Percentiles rank a stretch among this genome's conserved stretches.
Evolutionary conservation across 345 rosid species (phyloP).

Genomic region (Trapa bicornis): DNA sequence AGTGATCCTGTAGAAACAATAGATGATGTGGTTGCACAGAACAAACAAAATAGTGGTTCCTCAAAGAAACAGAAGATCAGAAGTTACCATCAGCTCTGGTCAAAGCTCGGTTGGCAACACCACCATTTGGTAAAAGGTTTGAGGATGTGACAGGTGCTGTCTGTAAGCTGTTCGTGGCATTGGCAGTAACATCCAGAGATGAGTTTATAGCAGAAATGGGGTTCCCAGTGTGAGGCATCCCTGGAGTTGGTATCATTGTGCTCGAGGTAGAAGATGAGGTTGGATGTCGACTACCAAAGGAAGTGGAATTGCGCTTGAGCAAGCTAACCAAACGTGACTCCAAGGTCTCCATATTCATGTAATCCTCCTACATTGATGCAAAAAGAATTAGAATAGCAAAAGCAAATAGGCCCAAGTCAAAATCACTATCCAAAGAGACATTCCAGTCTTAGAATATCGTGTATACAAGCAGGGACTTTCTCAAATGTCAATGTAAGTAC

Average conservation of each 20-base stretch:
- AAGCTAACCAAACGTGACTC: slow-evolving; percentile 49
- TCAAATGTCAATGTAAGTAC: neutral
- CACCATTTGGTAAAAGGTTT: slow-evolving; percentile 36
- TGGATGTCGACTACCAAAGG: slow-evolving; percentile 31
- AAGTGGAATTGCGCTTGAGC: slow-evolving; percentile 24
- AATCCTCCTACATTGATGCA: slow-evolving; percentile 53
- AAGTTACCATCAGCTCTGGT: slow-evolving; percentile 37
- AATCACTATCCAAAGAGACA: neutral
- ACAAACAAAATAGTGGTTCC: slow-evolving; percentile 1
- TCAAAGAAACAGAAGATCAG: slow-evolving; percentile 4
- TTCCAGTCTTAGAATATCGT: neutral
- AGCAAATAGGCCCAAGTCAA: neutral
- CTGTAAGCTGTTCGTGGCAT: slow-evolving; percentile 31
- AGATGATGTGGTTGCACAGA: slow-evolving; percentile 7
- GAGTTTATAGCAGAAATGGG: slow-evolving; percentile 39
- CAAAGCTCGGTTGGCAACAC: slow-evolving; percentile 39
- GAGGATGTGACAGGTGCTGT: slow-evolving; percentile 32
- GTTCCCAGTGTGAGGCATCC: slow-evolving; percentile 52
- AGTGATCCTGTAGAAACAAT: slow-evolving; percentile 39
- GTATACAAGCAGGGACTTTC: neutral
- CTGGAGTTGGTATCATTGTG: slow-evolving; percentile 97
- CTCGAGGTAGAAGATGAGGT: slow-evolving; percentile 50
- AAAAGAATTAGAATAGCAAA: neutral
- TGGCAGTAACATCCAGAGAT: slow-evolving; percentile 47
- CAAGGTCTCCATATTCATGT: slow-evolving; percentile 53